phyloP scores from a whole-genome alignment of 768 basidiomycete genomes.

The Russula dissimulans region DNA sequence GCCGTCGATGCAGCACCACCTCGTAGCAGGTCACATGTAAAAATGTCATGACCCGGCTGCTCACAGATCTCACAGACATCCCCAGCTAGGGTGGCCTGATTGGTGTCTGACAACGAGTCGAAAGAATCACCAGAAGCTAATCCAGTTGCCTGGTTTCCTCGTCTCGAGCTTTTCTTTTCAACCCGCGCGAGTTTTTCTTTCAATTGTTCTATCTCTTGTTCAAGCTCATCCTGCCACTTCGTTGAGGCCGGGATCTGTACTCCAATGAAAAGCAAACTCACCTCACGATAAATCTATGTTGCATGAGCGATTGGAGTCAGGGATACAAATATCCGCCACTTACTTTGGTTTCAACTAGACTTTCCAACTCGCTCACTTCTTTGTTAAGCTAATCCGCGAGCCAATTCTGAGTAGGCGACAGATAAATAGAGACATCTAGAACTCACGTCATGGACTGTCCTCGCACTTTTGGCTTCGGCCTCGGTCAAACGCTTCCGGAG shows the following conservation, averaged over 20 bases:
- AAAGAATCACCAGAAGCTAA: slow-evolving; percentile 19
- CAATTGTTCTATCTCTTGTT: slow-evolving; percentile 69
- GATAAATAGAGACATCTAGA: background rate
- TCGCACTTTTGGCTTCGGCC: slow-evolving; percentile 65
- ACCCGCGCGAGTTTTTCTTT: slow-evolving; percentile 57
- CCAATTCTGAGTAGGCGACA: slow-evolving; percentile 1
- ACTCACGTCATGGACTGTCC: slow-evolving; percentile 58
- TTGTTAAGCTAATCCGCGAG: slow-evolving; percentile 58
- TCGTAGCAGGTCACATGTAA: slow-evolving; percentile 62
- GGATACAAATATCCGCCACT: slow-evolving; percentile 7
- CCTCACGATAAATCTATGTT: slow-evolving; percentile 75
- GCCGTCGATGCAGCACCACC: slow-evolving; percentile 40
- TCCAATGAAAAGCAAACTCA: slow-evolving; percentile 24
- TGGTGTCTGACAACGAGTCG: slow-evolving; percentile 10
- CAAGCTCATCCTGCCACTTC: slow-evolving; percentile 65
- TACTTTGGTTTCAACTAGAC: slow-evolving; percentile 91
- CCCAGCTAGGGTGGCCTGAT: slow-evolving; percentile 20
- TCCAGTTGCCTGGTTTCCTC: slow-evolving; percentile 26
- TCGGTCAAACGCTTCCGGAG: slow-evolving; percentile 61
- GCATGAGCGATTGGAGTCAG: background rate
- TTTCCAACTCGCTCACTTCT: slow-evolving; percentile 87
- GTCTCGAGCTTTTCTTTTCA: slow-evolving; percentile 52
- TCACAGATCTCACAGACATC: slow-evolving; percentile 82
- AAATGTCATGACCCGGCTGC: slow-evolving; percentile 76
- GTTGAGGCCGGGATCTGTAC: too few relatives aligned